Conservation (phyloP, 139 green algal genomes). For the Chlamydomonas sp. region DNA sequence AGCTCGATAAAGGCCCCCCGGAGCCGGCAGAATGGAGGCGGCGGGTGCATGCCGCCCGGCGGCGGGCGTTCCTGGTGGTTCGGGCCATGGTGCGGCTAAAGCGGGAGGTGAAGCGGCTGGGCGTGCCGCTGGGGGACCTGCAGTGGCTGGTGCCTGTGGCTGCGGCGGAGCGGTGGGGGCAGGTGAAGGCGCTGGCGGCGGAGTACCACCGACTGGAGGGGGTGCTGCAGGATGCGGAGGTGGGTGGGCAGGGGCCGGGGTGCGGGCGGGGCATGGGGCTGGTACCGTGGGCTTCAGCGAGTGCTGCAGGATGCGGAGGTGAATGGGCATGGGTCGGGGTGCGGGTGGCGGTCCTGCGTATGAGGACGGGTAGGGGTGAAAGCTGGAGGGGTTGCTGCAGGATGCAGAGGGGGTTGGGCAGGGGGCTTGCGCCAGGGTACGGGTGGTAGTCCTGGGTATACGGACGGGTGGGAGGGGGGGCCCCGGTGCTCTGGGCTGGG, state of each 20-base stretch:
- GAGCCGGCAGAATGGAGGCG: conserved; percentile 28
- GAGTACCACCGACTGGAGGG: conserved; percentile 9
- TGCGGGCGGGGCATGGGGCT: background rate
- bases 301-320: conserved; percentile 1
- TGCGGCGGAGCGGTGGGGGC: conserved; percentile 27
- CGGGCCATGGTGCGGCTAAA: conserved; percentile 34
- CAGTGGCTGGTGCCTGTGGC: conserved; percentile 34
- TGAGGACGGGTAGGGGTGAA: background rate
- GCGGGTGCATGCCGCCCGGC: conserved; percentile 5
- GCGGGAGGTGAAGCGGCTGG: conserved; percentile 31
- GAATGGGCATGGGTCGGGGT: background rate
- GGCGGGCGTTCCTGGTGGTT: conserved; percentile 31
- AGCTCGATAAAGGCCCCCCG: conserved; percentile 25
- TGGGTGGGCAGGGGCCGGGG: background rate
- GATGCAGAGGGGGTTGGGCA: too few species aligned
- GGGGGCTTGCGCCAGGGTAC: too few species aligned
- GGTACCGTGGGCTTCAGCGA: too few species aligned
- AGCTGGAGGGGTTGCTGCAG: background rate
- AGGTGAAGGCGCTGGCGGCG: conserved; percentile 37
- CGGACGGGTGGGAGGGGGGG: too few species aligned
- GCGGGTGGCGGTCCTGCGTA: background rate
- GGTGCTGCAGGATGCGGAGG: conserved; percentile 9
- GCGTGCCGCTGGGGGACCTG: conserved; percentile 12
- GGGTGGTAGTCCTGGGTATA: too few species aligned
- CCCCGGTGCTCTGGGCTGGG: too few species aligned